Conservation (phyloP, 2,329 filamentous ascomycete species). For the Geoglossum cookeanum region DNA sequence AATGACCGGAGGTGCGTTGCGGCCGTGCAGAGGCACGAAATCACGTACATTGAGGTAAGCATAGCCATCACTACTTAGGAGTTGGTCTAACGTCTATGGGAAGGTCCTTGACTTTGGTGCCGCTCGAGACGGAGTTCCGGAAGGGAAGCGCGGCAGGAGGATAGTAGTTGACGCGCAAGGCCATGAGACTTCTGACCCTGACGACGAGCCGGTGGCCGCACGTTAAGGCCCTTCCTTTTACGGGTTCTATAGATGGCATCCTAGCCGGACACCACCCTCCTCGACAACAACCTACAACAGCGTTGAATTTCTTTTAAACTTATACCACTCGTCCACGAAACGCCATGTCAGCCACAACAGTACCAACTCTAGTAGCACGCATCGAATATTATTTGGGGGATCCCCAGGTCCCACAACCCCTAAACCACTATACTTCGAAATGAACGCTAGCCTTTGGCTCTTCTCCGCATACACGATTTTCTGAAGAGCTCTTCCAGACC, state of each 20-base stretch:
- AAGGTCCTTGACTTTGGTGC: slow-evolving; percentile 97
- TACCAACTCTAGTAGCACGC: background rate
- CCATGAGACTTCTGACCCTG: slow-evolving; percentile 8
- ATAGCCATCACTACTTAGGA: background rate
- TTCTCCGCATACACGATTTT: background rate
- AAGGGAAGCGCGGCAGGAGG: slow-evolving; percentile 58
- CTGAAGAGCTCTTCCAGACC: background rate
- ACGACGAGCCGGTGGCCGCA: background rate
- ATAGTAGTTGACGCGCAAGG: slow-evolving; percentile 33
- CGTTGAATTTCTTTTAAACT: background rate
- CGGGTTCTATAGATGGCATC: too few relatives aligned
- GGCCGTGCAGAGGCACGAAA: slow-evolving; percentile 75
- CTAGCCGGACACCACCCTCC: too few relatives aligned
- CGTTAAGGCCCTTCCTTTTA: background rate
- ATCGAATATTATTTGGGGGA: background rate
- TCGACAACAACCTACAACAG: background rate
- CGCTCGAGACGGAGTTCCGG: slow-evolving; percentile 65
- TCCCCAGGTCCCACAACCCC: background rate
- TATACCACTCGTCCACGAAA: background rate
- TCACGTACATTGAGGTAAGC: slow-evolving; percentile 90
- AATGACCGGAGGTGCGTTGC: slow-evolving; percentile 89
- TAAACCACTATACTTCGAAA: background rate
- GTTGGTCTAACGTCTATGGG: slow-evolving; percentile 1
- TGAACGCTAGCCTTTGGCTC: background rate
- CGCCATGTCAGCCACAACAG: background rate